Evolutionary conservation across 2,329 filamentous ascomycete species (phyloP).

Genomic region (Penicillium sp.): DNA sequence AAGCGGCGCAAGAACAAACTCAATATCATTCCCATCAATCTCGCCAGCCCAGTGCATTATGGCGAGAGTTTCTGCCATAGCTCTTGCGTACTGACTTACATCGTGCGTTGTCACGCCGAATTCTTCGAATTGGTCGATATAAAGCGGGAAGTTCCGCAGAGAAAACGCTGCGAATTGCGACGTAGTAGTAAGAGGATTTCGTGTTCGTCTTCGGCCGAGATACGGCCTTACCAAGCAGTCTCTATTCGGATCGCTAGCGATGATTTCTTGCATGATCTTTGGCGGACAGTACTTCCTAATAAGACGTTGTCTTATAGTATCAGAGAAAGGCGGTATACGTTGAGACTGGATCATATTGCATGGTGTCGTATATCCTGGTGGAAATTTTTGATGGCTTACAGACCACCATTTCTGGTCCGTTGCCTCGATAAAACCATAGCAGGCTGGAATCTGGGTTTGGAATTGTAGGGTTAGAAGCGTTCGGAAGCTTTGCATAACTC

Average conservation of each 20-base stretch:
- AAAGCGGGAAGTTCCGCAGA: slow-evolving; percentile 39
- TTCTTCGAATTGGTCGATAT: slow-evolving; percentile 19
- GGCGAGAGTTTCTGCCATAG: not conserved
- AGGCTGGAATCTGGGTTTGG: not conserved
- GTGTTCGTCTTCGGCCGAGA: slow-evolving; percentile 40
- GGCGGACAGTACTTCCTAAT: slow-evolving; percentile 36
- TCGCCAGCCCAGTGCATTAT: not conserved
- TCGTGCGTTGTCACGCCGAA: not conserved
- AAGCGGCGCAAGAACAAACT: not conserved
- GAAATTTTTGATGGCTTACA: not conserved
- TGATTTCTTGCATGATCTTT: slow-evolving; percentile 24
- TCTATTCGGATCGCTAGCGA: slow-evolving; percentile 34
- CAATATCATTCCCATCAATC: not conserved
- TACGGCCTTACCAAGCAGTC: slow-evolving; percentile 54
- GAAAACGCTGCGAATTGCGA: slow-evolving; percentile 25
- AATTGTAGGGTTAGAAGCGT: not conserved
- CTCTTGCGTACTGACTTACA: not conserved
- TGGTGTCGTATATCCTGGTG: not conserved
- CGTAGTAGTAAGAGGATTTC: not conserved
- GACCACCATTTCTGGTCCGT: not conserved
- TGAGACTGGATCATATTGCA: not conserved
- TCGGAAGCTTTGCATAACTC: not conserved
- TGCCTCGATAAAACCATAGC: not conserved
- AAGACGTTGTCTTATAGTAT: slow-evolving; percentile 27
- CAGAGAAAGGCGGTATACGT: slow-evolving; percentile 22